These are phyloP conservation scores for Thozetella sp. DNA, from an alignment of 495 filamentous ascomycete genomes.

Conservation along the genomic window DNA sequence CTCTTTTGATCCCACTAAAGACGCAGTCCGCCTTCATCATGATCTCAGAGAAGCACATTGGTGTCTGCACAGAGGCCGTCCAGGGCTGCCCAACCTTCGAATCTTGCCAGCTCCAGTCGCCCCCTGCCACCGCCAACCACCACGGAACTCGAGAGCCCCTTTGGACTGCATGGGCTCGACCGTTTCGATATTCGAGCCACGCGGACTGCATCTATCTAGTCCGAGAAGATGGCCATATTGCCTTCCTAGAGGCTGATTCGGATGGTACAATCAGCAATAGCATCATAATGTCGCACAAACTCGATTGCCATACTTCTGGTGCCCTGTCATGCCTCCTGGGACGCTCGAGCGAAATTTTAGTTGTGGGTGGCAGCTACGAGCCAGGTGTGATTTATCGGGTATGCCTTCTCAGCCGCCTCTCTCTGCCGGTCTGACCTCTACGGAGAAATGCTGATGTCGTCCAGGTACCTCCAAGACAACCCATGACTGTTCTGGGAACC, in stretches of 20 bases:
- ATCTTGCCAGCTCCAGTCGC: slow-evolving; percentile 25
- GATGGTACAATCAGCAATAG: slow-evolving; percentile 46
- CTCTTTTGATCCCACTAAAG: slow-evolving; percentile 69
- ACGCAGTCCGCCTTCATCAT: slow-evolving; percentile 66
- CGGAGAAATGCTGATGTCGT: slow-evolving; percentile 15
- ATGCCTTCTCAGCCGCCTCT: slow-evolving; percentile 21
- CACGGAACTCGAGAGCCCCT: slow-evolving; percentile 40
- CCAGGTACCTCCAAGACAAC: slow-evolving; percentile 39
- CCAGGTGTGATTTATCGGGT: slow-evolving; percentile 77
- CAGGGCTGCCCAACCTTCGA: slow-evolving; percentile 48
- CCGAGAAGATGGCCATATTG: slow-evolving; percentile 77
- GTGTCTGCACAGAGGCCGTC: slow-evolving; percentile 60
- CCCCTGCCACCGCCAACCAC: slow-evolving; percentile 31
- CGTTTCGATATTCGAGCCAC: slow-evolving; percentile 61
- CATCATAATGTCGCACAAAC: slow-evolving; percentile 53
- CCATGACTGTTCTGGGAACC: slow-evolving; percentile 44
- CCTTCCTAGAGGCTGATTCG: slow-evolving; percentile 65
- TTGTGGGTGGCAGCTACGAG: slow-evolving; percentile 81
- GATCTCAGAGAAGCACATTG: slow-evolving; percentile 58
- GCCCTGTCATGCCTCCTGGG: slow-evolving; percentile 61
- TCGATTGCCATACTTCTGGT: slow-evolving; percentile 63
- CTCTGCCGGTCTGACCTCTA: no score
- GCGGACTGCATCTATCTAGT: slow-evolving; percentile 78
- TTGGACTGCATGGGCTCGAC: slow-evolving; percentile 73
- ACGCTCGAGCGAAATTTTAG: slow-evolving; percentile 69